Percentiles rank a stretch among this genome's conserved stretches.
These are phyloP conservation scores for Geum urbanum DNA, from an alignment of 306 rosid genomes.

Conservation along the genomic window DNA sequence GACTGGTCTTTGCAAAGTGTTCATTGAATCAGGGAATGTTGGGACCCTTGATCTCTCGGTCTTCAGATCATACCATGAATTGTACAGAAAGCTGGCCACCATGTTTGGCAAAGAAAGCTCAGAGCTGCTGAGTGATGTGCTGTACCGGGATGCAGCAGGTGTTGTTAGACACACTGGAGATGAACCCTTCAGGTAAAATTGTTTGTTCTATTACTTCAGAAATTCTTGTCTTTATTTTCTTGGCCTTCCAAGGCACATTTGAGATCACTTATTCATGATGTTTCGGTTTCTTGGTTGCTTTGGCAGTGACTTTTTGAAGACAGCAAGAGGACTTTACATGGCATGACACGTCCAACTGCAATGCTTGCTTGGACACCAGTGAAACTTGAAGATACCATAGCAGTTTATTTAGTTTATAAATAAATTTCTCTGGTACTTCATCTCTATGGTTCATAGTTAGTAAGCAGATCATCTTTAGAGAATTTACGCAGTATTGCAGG, in stretches of 20 bases:
- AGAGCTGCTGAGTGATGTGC: conserved; percentile 30
- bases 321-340: conserved; percentile 42
- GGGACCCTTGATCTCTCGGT: conserved; percentile 37
- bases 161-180: conserved; percentile 29
- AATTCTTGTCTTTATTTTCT: background rate
- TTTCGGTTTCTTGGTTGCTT: conserved; percentile 21
- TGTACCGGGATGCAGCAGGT: conserved; percentile 40
- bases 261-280: background rate
- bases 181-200: conserved; percentile 44
- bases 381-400: background rate
- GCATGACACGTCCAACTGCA: background rate
- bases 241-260: background rate
- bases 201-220: background rate
- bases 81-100: conserved; percentile 34
- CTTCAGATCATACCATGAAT: conserved; percentile 38
- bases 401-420: background rate
- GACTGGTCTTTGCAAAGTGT: conserved; percentile 44
- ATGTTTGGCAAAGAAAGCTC: conserved; percentile 46
- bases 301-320: conserved; percentile 59
- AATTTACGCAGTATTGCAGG: conserved; percentile 30
- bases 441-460: background rate
- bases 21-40: conserved; percentile 26
- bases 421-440: background rate
- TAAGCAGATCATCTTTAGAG: conserved; percentile 29
- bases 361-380: conserved; percentile 6